phyloP scores from a whole-genome alignment of 495 filamentous ascomycete species.

The Podospora appendiculata region DNA sequence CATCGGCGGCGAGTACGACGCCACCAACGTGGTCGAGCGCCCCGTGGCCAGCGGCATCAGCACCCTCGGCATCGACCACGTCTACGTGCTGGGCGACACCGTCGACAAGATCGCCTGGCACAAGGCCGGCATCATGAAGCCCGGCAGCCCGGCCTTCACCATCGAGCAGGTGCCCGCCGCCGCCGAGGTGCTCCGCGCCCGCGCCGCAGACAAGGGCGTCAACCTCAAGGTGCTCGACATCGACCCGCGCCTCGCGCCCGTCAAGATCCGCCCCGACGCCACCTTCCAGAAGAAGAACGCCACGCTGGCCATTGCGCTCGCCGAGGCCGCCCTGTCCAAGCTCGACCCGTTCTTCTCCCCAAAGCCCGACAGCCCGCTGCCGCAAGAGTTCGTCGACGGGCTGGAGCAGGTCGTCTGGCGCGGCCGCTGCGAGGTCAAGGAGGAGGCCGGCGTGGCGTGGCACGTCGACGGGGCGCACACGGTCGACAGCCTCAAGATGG shows the following conservation, averaged over 20 bases:
- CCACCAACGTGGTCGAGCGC: conserved; percentile 77
- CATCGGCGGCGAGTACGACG: conserved; percentile 88
- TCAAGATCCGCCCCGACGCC: conserved; percentile 70
- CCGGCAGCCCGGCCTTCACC: conserved; percentile 60
- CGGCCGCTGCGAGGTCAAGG: conserved; percentile 75
- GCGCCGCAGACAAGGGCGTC: conserved; percentile 61
- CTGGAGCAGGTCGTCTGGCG: conserved; percentile 68
- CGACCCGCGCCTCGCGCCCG: conserved; percentile 53
- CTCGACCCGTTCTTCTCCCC: conserved; percentile 28
- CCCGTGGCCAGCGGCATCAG: conserved; percentile 73
- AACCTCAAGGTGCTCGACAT: conserved; percentile 52
- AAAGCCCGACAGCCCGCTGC: conserved; percentile 32
- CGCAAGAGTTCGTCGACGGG: conserved; percentile 62
- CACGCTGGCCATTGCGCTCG: conserved; percentile 69
- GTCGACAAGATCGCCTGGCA: conserved; percentile 96
- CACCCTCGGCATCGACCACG: conserved; percentile 87
- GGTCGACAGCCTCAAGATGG: conserved; percentile 72
- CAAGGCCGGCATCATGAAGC: conserved; percentile 88
- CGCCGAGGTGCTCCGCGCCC: conserved; percentile 56
- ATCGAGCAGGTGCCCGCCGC: conserved; percentile 62
- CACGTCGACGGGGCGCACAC: conserved; percentile 92
- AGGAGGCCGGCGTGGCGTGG: conserved; percentile 64
- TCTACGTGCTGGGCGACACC: conserved; percentile 67
- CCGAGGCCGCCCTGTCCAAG: conserved; percentile 47
- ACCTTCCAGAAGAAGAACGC: conserved; percentile 86